These are phyloP conservation scores for Termitomyces sp. DNA, from an alignment of 768 basidiomycete genomes.

Conservation along the genomic window DNA sequence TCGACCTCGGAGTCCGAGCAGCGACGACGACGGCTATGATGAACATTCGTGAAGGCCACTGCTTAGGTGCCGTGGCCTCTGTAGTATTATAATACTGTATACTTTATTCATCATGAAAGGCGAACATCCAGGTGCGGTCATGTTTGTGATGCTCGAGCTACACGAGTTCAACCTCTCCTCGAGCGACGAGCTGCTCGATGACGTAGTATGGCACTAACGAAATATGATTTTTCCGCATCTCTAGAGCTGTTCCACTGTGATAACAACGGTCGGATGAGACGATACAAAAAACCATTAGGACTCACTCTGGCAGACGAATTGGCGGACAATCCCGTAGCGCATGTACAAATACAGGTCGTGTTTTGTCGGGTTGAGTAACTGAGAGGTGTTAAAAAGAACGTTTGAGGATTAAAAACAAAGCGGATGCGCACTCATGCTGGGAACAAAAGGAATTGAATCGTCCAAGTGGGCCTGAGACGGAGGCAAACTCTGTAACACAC, in stretches of 20 bases:
- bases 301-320: conserved; percentile 68
- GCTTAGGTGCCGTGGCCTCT: conserved; percentile 5
- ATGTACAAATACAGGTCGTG: conserved; percentile 77
- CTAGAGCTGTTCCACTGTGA: conserved; percentile 60
- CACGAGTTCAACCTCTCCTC: conserved; percentile 77
- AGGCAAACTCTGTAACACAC: conserved; percentile 82
- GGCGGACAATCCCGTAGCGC: conserved; percentile 70
- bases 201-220: conserved; percentile 75
- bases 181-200: conserved; percentile 67
- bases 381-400: conserved; percentile 1
- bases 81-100: conserved; percentile 18
- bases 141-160: conserved; percentile 28
- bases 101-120: conserved; percentile 8
- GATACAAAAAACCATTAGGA: background rate
- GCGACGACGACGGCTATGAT: conserved; percentile 42
- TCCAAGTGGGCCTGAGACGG: conserved; percentile 73
- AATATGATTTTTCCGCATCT: conserved; percentile 80
- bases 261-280: background rate
- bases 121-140: conserved; percentile 1
- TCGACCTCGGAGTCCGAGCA: conserved; percentile 32
- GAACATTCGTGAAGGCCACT: conserved; percentile 32
- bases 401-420: conserved; percentile 9
- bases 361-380: conserved; percentile 80
- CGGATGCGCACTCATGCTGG: conserved; percentile 63
- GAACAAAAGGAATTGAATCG: conserved; percentile 67